These are phyloP conservation scores for Backusella mclennaniae DNA, from an alignment of 192 early-diverging fungal genomes.

Conservation along the genomic window DNA sequence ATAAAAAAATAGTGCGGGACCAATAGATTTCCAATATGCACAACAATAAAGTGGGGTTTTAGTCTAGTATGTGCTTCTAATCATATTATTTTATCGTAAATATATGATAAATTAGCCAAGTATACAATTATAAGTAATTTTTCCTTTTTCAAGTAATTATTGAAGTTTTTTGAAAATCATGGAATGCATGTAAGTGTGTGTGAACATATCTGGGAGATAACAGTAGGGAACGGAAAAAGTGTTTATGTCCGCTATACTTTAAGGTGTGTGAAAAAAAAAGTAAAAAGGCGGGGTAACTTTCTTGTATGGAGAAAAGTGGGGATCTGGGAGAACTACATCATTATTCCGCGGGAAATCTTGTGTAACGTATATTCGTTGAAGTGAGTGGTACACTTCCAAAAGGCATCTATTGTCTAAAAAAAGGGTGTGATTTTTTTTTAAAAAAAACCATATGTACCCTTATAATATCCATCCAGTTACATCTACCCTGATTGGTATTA, in stretches of 20 bases:
- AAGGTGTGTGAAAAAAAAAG: constrained; percentile 1
- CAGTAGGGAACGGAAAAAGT: constrained; percentile 3
- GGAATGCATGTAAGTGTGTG: neutral
- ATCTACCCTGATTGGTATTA: neutral
- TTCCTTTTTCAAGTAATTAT: neutral
- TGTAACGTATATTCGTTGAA: neutral
- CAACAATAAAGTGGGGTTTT: constrained; percentile 1
- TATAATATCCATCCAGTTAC: neutral
- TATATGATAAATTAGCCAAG: neutral
- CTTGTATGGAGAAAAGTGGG: neutral
- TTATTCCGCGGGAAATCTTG: neutral
- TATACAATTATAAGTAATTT: neutral
- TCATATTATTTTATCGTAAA: neutral
- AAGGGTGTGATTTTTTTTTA: neutral
- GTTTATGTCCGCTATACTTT: neutral
- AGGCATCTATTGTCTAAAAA: neutral
- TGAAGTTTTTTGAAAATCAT: constrained; percentile 1
- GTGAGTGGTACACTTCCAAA: neutral
- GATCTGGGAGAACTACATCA: neutral
- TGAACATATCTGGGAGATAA: neutral
- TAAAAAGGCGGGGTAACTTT: neutral
- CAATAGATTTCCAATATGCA: neutral
- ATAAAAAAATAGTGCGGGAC: neutral
- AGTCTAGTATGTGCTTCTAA: neutral
- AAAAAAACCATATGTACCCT: neutral